Conservation (phyloP, 768 basidiomycete species). For the Amanita molliuscula region DNA sequence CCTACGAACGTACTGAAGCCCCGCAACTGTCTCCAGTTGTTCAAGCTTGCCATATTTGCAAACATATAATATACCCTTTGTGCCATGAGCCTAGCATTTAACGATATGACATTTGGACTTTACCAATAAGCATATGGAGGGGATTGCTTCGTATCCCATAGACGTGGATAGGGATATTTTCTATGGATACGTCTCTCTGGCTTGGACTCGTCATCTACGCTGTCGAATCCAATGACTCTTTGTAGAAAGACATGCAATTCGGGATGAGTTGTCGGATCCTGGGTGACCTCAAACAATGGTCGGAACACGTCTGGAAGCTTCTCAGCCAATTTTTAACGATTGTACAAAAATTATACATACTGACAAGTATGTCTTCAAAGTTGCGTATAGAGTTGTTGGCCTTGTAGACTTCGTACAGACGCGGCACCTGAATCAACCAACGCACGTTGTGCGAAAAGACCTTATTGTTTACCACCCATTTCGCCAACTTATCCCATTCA, state of each 20-base stretch:
- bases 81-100: conserved; percentile 1
- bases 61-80: conserved; percentile 94
- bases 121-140: conserved; percentile 96
- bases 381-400: conserved; percentile 71
- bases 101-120: not conserved
- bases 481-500: conserved; percentile 98
- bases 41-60: conserved; percentile 90
- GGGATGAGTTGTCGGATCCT: conserved; percentile 81
- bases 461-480: conserved; percentile 93
- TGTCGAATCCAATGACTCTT: conserved; percentile 93
- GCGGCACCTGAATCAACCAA: conserved; percentile 94
- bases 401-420: conserved; percentile 94
- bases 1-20: conserved; percentile 72
- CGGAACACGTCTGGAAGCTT: conserved; percentile 67
- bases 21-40: conserved; percentile 79
- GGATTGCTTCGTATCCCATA: conserved; percentile 85
- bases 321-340: not conserved
- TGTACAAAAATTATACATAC: conserved; percentile 36
- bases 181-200: conserved; percentile 82
- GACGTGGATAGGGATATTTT: conserved; percentile 85
- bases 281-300: conserved; percentile 93
- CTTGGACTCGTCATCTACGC: conserved; percentile 98
- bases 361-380: conserved; percentile 85
- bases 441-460: conserved; percentile 94
- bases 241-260: conserved; percentile 94